Conservation (phyloP, 2,329 filamentous ascomycete species). For the Phoma herbarum region DNA sequence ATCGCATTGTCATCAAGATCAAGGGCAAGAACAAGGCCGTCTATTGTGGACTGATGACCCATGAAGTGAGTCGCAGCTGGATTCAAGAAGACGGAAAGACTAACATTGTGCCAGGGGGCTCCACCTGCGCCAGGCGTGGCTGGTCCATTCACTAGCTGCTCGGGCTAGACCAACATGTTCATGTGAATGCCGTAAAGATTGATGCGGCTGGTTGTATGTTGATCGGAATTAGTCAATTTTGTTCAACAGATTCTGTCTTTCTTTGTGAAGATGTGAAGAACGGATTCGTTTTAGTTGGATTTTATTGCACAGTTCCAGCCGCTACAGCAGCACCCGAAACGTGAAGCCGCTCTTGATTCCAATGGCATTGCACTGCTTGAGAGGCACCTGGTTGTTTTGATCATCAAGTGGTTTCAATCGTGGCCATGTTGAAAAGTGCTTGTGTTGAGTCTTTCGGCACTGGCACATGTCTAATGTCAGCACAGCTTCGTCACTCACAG, state of each 20-base stretch:
- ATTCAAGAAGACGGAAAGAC: neutral
- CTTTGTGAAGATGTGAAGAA: neutral
- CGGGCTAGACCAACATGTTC: neutral
- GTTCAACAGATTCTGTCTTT: neutral
- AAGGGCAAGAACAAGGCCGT: neutral
- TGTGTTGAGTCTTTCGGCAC: neutral
- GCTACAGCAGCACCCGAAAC: neutral
- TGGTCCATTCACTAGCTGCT: neutral
- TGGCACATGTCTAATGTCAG: neutral
- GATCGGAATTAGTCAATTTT: neutral
- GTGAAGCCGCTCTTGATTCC: neutral
- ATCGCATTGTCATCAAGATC: neutral
- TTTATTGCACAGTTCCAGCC: neutral
- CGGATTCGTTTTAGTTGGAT: neutral
- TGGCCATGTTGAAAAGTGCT: neutral
- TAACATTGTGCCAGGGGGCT: neutral
- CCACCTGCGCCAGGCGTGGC: neutral
- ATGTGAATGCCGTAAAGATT: neutral
- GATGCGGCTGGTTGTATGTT: neutral
- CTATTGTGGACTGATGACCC: slow-evolving; percentile 1
- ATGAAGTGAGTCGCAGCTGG: neutral
- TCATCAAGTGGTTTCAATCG: no score
- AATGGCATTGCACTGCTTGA: neutral
- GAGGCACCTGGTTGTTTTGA: no score
- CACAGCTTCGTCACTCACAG: neutral